Evolutionary conservation across 225 moss, liverwort and hornwort species (phyloP), one percentile per base, ranked within the genome.

Genomic region (Physcomitrellopsis africana): DNA sequence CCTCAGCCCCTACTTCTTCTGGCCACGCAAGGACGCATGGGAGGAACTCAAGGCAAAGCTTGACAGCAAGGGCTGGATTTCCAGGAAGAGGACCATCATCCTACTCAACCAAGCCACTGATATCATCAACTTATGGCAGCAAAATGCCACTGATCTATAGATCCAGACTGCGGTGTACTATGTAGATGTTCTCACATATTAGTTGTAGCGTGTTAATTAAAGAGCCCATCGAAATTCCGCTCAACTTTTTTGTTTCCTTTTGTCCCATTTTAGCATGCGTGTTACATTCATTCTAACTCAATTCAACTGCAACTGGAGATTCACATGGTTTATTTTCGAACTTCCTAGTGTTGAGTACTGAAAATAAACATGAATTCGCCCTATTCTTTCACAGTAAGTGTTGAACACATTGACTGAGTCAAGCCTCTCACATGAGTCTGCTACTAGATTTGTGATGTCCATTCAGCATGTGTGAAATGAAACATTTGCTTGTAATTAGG

Each of bases 61-160:
- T 64, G 87, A 89, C 74, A 89, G 87, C 82, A 93, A 93, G 87
- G 87, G 80, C 43, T 93, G 93, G 93, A 91, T 93, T 23, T 93
- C 91, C 24, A 78, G 86, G 19, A 93, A 91, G 72, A 75, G 91
- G 27, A 91, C 93, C 22, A 93, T 93, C 66, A 87, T 91, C 76
- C 81, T 93, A 72, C 87, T 93, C 56, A 91, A 91, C 72, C 91
- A 93, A 76, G 91, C 93, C 32, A 93, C 93, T 3, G 91, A 91
- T 70, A 89, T 93, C 51, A 93, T 93, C 82, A 93, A 93, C 68
- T 80, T 93, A 81, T 93, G 93, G 93, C 93, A 93, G 83, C 89
- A 93, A 74, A 93, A 86, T 78, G 89, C 91, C 14, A 79, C 93
- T 60, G 87, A 84, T 60, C 67, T 79, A 20, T 79, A 83, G 77